These are phyloP conservation scores for Boletus pseudo-olivaceus DNA, from an alignment of 768 basidiomycete species.

Conservation along the genomic window DNA sequence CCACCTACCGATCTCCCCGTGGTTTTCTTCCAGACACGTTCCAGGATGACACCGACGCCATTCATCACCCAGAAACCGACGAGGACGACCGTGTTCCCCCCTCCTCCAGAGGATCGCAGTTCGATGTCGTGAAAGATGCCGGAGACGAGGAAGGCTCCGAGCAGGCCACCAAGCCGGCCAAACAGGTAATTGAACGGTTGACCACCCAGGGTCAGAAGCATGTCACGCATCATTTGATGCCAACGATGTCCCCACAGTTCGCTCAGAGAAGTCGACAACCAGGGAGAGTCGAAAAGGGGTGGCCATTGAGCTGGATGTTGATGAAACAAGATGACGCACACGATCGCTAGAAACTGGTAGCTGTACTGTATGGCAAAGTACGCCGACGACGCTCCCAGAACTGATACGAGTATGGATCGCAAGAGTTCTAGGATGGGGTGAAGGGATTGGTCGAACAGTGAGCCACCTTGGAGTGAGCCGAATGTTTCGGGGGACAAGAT, in stretches of 20 bases:
- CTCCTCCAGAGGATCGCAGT: slow-evolving; percentile 51
- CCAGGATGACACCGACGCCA: slow-evolving; percentile 51
- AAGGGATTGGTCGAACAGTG: slow-evolving; percentile 34
- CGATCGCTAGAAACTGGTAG: slow-evolving; percentile 41
- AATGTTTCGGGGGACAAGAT: slow-evolving; percentile 40
- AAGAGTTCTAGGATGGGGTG: slow-evolving; percentile 30
- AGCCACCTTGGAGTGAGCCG: slow-evolving; percentile 29
- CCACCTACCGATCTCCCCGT: slow-evolving; percentile 47
- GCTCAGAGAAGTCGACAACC: slow-evolving; percentile 50
- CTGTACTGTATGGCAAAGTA: slow-evolving; percentile 36
- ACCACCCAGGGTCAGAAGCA: slow-evolving; percentile 50
- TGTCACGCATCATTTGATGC: slow-evolving; percentile 64
- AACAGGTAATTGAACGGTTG: slow-evolving; percentile 41
- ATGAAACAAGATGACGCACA: slow-evolving; percentile 43
- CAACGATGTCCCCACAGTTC: slow-evolving; percentile 63
- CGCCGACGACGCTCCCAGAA: slow-evolving; percentile 41
- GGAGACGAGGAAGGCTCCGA: slow-evolving; percentile 59
- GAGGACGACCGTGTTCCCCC: slow-evolving; percentile 39
- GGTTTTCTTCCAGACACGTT: slow-evolving; percentile 40
- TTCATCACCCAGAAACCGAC: slow-evolving; percentile 54
- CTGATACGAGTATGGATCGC: slow-evolving; percentile 42
- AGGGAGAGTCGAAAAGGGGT: slow-evolving; percentile 57
- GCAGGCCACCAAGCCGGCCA: slow-evolving; percentile 47
- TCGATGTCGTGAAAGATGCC: slow-evolving; percentile 56
- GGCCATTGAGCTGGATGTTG: slow-evolving; percentile 58